Percentiles rank a stretch among this genome's conserved stretches.
Evolutionary conservation across 331 rosid genomes (phyloP).

Genomic region (Acacia pycnantha): DNA sequence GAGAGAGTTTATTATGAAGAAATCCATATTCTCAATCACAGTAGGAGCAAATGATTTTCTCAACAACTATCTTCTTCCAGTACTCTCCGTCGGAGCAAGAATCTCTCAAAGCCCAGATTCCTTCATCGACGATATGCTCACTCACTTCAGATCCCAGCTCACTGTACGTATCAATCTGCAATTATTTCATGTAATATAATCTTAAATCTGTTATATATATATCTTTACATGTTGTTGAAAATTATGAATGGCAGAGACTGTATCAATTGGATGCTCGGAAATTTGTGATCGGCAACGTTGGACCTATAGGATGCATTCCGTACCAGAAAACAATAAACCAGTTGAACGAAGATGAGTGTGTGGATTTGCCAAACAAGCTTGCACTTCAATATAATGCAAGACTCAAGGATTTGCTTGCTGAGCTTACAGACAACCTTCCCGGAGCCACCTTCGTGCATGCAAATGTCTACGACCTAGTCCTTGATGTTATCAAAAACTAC

Average conservation of each 20-base stretch:
- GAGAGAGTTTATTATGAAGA: conserved; percentile 52
- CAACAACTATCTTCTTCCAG: conserved; percentile 88
- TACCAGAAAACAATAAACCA: conserved; percentile 86
- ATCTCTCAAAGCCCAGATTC: conserved; percentile 71
- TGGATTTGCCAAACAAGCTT: conserved; percentile 85
- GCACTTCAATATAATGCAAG: conserved; percentile 73
- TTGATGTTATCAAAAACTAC: conserved; percentile 68
- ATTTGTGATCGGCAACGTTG: conserved; percentile 82
- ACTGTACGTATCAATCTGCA: conserved; percentile 44
- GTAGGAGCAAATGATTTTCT: conserved; percentile 89
- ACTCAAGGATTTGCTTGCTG: conserved; percentile 68
- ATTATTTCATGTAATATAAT: not conserved
- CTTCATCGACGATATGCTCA: conserved; percentile 70
- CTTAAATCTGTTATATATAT: too few relatives aligned
- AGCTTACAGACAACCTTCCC: conserved; percentile 69
- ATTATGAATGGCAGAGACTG: conserved; percentile 54
- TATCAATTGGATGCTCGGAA: conserved; percentile 83
- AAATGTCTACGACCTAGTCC: conserved; percentile 76
- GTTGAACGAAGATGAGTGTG: conserved; percentile 67
- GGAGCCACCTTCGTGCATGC: conserved; percentile 74
- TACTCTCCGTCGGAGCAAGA: conserved; percentile 80
- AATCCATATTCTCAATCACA: conserved; percentile 76
- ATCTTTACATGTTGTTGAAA: not conserved
- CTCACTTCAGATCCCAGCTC: conserved; percentile 65
- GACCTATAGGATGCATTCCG: conserved; percentile 94